Base-by-base conservation (phyloP, 75 land plant species). In the Gnetum montanum region DNA sequence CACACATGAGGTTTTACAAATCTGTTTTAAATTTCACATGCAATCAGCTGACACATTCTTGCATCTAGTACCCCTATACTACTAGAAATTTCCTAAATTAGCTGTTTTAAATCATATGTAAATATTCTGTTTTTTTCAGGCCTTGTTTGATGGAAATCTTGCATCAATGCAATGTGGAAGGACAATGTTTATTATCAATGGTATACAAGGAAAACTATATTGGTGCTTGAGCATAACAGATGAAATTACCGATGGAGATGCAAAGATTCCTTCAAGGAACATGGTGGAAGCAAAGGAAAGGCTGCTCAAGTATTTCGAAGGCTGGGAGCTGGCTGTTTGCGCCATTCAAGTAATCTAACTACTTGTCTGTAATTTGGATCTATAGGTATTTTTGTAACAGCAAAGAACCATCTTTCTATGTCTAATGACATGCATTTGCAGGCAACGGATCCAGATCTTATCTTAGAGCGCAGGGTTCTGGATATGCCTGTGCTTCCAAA, bases 151-250 rank as follows among this genome's bases (percentile, higher is more conserved):
- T 28, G 78, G 69, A 30, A 51, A 58, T 16, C 59, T 50, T 35
- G 38, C 69, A 41, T 25, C 78, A n/a, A 24, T 59, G 33, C 38
- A 46, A 33, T 48, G 65, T 54, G 78, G 78, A 23, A 60, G 63
- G 6, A 70, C 78, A 24, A 51, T 56, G 31, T 75, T 75, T 60
- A 43, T 75, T 20, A 38, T 75, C 27, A 75, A 75, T 45, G 69
- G 75, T 26, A 69, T 71, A 30, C 56, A 49, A 49, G 75, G 43
- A 8, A 75, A 70, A 49, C 64, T 75, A 3, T 75, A 75, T 33
- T 75, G 78, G 78, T 68, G 64, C 10, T 54, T 65, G 20, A 75
- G 78, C 48, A 41, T 75, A 22, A 74, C 63, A 43, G 78, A 75
- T 60, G 78, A 71, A 43, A 22, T 27, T 43, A 57, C 62, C 25